phyloP scores from a whole-genome alignment of 148 eudicot genomes.

The Fagopyrum esculentum region DNA sequence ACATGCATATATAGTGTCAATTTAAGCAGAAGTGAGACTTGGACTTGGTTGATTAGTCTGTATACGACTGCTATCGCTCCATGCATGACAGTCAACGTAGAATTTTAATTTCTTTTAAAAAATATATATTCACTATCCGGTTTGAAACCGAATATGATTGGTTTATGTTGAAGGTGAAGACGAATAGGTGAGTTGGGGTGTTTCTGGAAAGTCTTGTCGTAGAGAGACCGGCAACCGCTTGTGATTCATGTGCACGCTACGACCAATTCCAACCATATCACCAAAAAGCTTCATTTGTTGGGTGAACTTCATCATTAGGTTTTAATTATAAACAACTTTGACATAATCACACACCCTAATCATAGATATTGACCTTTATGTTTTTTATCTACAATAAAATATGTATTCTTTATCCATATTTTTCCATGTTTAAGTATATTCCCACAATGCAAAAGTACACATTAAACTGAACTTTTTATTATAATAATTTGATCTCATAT shows the following conservation, averaged over 20 bases:
- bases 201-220: conserved; percentile 5
- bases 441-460: background rate
- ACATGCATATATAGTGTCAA: background rate
- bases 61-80: background rate
- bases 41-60: background rate
- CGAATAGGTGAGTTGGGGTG: background rate
- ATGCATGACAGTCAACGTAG: background rate
- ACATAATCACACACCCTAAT: background rate
- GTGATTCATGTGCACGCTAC: background rate
- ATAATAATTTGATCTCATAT: no score
- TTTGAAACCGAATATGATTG: background rate
- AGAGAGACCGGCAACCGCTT: conserved; percentile 2
- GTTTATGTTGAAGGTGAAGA: background rate
- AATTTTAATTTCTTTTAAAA: background rate
- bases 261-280: conserved; percentile 1
- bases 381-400: background rate
- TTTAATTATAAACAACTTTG: background rate
- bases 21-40: background rate
- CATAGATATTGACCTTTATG: background rate
- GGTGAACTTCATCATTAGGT: conserved; percentile 4
- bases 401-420: no score
- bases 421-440: background rate
- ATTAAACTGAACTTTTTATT: no score
- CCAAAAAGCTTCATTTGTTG: background rate
- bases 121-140: no score